A percentile compares a stretch with the other conserved stretches of the same genome.
These are phyloP conservation scores for Nannochloris sp. DNA, from an alignment of 139 green algal species.

Conservation along the genomic window DNA sequence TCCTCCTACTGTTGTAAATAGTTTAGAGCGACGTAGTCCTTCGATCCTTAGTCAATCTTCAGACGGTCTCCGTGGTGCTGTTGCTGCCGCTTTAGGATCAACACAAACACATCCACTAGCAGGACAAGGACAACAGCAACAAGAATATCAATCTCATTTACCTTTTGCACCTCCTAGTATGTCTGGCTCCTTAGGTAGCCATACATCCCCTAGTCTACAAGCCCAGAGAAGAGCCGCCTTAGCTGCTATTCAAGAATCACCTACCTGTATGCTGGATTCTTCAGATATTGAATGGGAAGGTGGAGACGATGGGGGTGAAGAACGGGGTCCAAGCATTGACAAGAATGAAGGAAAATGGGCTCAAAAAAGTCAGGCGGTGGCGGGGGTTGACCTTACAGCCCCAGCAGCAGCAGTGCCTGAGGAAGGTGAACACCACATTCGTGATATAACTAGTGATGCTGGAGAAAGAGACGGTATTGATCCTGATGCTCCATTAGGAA, in stretches of 20 bases:
- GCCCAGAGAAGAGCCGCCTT: background rate
- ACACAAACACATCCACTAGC: too few species aligned
- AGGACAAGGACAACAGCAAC: too few species aligned
- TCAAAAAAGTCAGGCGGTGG: too few species aligned
- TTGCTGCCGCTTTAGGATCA: too few species aligned
- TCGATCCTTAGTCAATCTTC: background rate
- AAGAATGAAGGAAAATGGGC: background rate
- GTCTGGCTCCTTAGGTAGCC: background rate
- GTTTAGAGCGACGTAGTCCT: background rate
- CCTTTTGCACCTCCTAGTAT: background rate
- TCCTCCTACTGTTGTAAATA: too few species aligned
- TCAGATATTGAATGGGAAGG: conserved; percentile 19
- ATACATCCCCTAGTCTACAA: background rate
- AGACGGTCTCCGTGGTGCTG: background rate
- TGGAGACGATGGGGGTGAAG: background rate
- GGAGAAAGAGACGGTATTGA: background rate
- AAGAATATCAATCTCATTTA: too few species aligned
- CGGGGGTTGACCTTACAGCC: too few species aligned
- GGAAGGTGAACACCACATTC: background rate
- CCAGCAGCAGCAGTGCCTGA: background rate
- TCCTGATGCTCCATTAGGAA: background rate
- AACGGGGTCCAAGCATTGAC: background rate
- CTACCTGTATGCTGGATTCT: conserved; percentile 8
- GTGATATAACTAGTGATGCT: background rate
- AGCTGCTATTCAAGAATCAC: background rate